These are phyloP conservation scores for Phytophthora vignae DNA, from an alignment of 352 stramenopile species.

Conservation along the genomic window DNA sequence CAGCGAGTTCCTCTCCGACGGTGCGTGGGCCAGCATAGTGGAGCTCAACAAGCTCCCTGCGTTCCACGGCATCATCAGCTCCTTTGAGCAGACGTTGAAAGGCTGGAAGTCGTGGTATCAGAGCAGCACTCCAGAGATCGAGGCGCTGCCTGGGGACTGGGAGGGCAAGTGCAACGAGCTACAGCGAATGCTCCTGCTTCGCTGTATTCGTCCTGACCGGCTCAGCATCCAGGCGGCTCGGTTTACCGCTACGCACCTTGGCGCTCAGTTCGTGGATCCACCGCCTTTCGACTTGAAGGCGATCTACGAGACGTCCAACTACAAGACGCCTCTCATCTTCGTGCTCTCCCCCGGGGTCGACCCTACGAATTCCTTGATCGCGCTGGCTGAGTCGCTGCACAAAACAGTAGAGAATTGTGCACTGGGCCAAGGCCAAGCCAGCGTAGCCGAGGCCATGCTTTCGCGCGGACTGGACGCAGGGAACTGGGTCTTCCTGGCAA, in stretches of 20 bases:
- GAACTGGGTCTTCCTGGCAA: slow-evolving; percentile 96
- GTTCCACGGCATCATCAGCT: slow-evolving; percentile 91
- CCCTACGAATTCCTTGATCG: slow-evolving; percentile 93
- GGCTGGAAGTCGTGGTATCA: slow-evolving; percentile 88
- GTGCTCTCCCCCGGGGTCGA: slow-evolving; percentile 96
- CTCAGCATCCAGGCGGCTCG: slow-evolving; percentile 92
- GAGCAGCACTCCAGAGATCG: slow-evolving; percentile 90
- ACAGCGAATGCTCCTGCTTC: slow-evolving; percentile 94
- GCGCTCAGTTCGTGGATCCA: slow-evolving; percentile 93
- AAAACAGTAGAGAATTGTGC: slow-evolving; percentile 93
- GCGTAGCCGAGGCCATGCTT: slow-evolving; percentile 91
- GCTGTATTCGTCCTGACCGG: slow-evolving; percentile 92
- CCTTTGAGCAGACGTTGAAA: slow-evolving; percentile 90
- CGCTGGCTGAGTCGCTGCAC: slow-evolving; percentile 80
- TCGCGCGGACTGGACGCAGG: slow-evolving; percentile 85
- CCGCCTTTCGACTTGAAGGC: slow-evolving; percentile 93
- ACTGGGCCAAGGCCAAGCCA: slow-evolving; percentile 94
- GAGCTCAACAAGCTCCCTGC: slow-evolving; percentile 92
- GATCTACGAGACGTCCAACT: slow-evolving; percentile 90
- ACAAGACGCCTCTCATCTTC: slow-evolving; percentile 95
- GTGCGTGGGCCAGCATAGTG: slow-evolving; percentile 90
- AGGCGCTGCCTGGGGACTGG: slow-evolving; percentile 93
- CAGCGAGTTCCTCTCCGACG: slow-evolving; percentile 88
- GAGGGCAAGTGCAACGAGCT: slow-evolving; percentile 94
- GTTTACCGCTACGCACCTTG: slow-evolving; percentile 93